Evolutionary conservation across 2,329 filamentous ascomycete species (phyloP), one percentile per base, ranked within the genome.

Genomic region (Lasiodiplodia sp.): DNA sequence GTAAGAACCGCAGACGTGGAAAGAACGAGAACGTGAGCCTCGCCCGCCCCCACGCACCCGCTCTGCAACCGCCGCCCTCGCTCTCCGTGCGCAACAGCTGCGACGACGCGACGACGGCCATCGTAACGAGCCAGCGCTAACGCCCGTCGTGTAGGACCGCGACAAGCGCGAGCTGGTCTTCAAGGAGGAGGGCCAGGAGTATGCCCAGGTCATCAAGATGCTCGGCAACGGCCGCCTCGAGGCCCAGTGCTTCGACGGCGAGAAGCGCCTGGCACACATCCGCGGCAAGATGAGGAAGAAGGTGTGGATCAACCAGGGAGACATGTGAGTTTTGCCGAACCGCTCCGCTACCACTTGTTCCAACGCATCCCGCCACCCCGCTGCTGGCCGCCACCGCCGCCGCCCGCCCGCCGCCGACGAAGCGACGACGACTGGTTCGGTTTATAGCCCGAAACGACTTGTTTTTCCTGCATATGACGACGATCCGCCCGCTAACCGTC

Each of bases 261-360:
- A 91, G 74, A 94, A 94, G 82, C 90, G 93, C 70, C 88, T 93
- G 51, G 92, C 91, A 72, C 91, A 95, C 81, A 93, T 93, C 77
- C 93, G 95, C 72, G 95, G 95, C 84, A 98, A 99, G 85, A 92
- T 99, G 78, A 91, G 96, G 78, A 99, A 99, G 89, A 99, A 99
- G 89, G 96, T 98, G 83, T 97, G 94, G 94, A 97, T 97, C 88
- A 97, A 97, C 87, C 94, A 97, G 85, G 94, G 94, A 79, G 93
- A 97, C 81, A 97, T 97, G 65, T 67, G 52, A 57, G 65, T 58
- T 8, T 10, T 12, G 16, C 28, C 80, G 94, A 95, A 81, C 88
- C 95, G 56, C 86, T 11, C n/a, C 51, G 10, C 11, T 53, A 25
- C 14, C 51, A 28, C 14, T 12, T 16, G 21, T 12, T 28, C 51